Conservation (phyloP, 2,329 filamentous ascomycete genomes). For the Huntiella moniliformis region DNA sequence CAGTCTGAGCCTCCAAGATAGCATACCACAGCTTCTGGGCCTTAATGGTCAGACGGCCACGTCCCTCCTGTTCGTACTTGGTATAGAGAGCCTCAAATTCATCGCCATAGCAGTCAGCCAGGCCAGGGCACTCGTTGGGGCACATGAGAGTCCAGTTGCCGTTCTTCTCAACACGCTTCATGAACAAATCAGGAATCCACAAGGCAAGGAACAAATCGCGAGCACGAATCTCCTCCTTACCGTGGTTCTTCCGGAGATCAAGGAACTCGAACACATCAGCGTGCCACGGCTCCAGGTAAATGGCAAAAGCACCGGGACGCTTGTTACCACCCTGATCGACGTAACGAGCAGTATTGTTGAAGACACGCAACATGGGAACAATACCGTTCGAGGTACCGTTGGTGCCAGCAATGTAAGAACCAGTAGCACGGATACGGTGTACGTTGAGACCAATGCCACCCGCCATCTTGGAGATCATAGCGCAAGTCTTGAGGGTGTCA, state of each 20-base stretch:
- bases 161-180: conserved; percentile 98
- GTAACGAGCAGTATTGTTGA: conserved; percentile 97
- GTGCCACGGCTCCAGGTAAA: conserved; percentile 98
- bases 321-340: conserved; percentile 99
- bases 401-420: conserved; percentile 93
- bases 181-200: conserved; percentile 98
- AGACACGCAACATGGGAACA: conserved; percentile 93
- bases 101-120: conserved; percentile 92
- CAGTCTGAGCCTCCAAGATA: conserved; percentile 92
- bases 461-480: conserved; percentile 99
- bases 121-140: conserved; percentile 83
- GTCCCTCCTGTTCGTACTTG: conserved; percentile 73
- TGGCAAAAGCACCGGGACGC: conserved; percentile 92
- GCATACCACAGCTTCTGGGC: conserved; percentile 99
- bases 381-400: conserved; percentile 97
- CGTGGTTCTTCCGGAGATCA: conserved; percentile 96
- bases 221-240: conserved; percentile 93
- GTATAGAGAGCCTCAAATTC: conserved; percentile 93
- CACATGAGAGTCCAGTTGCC: conserved; percentile 96
- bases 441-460: conserved; percentile 94
- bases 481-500: conserved; percentile 96
- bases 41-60: conserved; percentile 78
- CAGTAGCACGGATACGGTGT: conserved; percentile 90
- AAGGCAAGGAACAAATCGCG: conserved; percentile 94
- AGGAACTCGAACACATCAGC: conserved; percentile 94